phyloP scores from a whole-genome alignment of 208 protist species.

The Leishmania guyanensis region DNA sequence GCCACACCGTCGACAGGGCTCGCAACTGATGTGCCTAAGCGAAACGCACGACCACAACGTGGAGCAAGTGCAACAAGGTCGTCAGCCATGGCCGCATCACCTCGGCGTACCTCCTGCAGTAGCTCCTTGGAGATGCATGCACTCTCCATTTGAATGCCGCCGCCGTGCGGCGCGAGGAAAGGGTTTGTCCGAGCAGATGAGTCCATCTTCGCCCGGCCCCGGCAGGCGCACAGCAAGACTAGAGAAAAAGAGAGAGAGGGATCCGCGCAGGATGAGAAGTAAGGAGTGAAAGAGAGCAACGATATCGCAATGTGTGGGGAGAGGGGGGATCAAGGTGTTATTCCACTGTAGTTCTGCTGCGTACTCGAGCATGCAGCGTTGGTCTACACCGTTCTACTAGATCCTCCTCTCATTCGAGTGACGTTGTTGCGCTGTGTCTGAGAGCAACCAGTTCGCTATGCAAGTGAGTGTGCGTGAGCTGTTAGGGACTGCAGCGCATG shows the following conservation, averaged over 20 bases:
- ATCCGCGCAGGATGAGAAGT: not conserved
- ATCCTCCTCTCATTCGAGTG: not conserved
- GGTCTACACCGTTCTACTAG: not conserved
- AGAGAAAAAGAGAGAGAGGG: slow-evolving; percentile 1
- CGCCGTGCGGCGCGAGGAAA: not conserved
- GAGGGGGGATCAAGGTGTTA: not conserved
- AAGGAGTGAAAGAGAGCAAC: not conserved
- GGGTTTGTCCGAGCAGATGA: not conserved
- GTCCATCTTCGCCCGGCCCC: not conserved
- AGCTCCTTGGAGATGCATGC: slow-evolving; percentile 46
- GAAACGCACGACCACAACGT: slow-evolving; percentile 19
- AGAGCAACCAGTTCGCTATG: not conserved
- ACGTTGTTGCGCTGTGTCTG: not conserved
- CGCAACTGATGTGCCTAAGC: not conserved
- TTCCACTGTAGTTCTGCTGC: not conserved
- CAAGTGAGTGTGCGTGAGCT: not conserved
- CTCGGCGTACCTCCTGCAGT: slow-evolving; percentile 60
- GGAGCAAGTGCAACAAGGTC: slow-evolving; percentile 48
- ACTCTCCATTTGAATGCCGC: slow-evolving; percentile 12
- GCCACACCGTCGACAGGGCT: not conserved
- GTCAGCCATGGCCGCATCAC: slow-evolving; percentile 65
- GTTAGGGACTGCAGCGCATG: too few species aligned
- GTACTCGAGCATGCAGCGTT: not conserved
- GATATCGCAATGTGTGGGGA: not conserved
- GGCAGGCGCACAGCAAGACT: not conserved